Conservation (phyloP, 805 yeast genomes). For the Deakozyma indianensis region DNA sequence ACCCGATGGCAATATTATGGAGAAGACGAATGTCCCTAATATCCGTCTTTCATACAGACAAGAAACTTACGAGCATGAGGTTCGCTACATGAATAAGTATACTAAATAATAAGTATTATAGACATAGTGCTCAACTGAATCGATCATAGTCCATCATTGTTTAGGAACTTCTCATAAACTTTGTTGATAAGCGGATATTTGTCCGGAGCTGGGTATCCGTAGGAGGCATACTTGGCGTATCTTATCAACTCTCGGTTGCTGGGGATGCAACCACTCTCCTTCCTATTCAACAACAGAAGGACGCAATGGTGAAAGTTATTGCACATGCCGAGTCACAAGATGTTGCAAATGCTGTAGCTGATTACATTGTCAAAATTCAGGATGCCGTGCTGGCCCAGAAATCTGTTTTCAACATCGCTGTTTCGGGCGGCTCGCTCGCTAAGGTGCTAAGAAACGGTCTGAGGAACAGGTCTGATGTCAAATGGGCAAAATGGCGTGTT, state of each 20-base stretch:
- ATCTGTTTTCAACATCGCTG: conserved; percentile 52
- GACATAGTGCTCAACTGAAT: too few species aligned
- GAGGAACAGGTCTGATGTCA: conserved; percentile 33
- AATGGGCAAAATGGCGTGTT: conserved; percentile 33
- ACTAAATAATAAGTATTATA: conserved; percentile 3
- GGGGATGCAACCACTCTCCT: too few species aligned
- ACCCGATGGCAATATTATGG: conserved; percentile 62
- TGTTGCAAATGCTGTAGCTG: conserved; percentile 55
- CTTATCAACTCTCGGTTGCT: too few species aligned
- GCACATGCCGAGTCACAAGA: conserved; percentile 39
- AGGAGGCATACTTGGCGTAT: too few species aligned
- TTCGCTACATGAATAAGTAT: conserved; percentile 25
- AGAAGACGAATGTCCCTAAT: conserved; percentile 89
- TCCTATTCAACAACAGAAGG: neutral
- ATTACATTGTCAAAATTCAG: conserved; percentile 47
- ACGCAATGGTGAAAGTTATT: conserved; percentile 23
- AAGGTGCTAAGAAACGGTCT: conserved; percentile 53
- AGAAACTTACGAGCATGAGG: conserved; percentile 67
- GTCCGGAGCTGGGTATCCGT: neutral
- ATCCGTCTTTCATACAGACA: conserved; percentile 72
- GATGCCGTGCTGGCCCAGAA: conserved; percentile 35
- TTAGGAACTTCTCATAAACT: too few species aligned
- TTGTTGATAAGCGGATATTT: too few species aligned
- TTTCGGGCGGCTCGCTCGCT: conserved; percentile 85
- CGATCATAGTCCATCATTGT: too few species aligned